phyloP scores from a whole-genome alignment of 805 yeast genomes.

The Suhomyces emberorum region DNA sequence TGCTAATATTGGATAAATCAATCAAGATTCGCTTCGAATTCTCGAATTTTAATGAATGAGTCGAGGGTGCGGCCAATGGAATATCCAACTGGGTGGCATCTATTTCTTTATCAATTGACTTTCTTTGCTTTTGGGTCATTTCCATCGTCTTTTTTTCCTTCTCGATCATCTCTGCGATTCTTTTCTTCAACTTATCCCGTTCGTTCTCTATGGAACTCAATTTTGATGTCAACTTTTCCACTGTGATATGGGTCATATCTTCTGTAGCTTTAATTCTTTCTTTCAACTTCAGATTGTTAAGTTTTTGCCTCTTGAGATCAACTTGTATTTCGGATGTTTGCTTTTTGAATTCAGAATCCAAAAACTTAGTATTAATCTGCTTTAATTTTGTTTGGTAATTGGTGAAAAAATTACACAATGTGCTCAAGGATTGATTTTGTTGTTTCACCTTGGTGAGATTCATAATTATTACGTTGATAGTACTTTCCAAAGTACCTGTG shows the following conservation, averaged over 20 bases:
- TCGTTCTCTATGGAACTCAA: slow-evolving; percentile 9
- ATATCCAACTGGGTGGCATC: not conserved
- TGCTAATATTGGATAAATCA: not conserved
- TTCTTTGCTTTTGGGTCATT: not conserved
- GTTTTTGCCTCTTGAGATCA: slow-evolving; percentile 16
- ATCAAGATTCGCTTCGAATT: not conserved
- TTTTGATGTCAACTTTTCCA: slow-evolving; percentile 5
- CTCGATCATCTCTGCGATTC: slow-evolving; percentile 8
- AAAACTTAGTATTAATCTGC: slow-evolving; percentile 22
- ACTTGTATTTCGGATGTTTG: slow-evolving; percentile 11
- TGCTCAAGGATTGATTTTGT: slow-evolving; percentile 53
- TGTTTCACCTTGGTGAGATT: slow-evolving; percentile 57
- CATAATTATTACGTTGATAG: slow-evolving; percentile 51
- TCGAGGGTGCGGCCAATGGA: not conserved
- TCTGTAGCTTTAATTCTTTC: slow-evolving; percentile 12
- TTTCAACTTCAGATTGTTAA: slow-evolving; percentile 12
- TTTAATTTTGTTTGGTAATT: slow-evolving; percentile 40
- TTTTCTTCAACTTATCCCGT: slow-evolving; percentile 1
- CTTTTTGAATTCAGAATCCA: slow-evolving; percentile 18
- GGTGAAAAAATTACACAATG: slow-evolving; percentile 52
- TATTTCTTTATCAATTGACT: not conserved
- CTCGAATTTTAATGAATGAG: not conserved
- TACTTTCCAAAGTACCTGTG: slow-evolving; percentile 51
- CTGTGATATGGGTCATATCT: slow-evolving; percentile 4
- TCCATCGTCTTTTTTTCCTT: slow-evolving; percentile 1